phyloP scores from a whole-genome alignment of 257 asterid genomes.

The Capsicum rhomboideum region DNA sequence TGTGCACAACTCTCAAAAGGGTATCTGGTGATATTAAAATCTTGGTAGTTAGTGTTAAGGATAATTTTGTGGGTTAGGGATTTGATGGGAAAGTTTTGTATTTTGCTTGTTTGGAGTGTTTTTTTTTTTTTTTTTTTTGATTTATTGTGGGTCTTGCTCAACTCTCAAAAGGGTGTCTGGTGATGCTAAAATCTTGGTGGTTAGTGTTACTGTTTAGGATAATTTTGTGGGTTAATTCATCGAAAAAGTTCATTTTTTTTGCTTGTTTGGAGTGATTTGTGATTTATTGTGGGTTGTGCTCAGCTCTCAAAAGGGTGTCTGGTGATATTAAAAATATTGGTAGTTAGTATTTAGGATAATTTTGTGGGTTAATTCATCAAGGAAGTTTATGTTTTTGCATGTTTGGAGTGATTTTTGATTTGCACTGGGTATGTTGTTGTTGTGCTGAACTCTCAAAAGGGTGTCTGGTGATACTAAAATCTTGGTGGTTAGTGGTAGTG shows the following conservation, averaged over 20 bases:
- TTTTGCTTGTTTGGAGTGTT: neutral
- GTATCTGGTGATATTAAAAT: constrained; percentile 1
- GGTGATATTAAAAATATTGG: constrained; percentile 6
- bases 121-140: too few relatives aligned
- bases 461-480: neutral
- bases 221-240: too few relatives aligned
- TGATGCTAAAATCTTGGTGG: neutral
- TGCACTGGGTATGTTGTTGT: neutral
- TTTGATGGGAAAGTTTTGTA: too few relatives aligned
- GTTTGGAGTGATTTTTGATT: neutral
- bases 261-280: neutral
- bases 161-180: neutral
- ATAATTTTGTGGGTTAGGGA: neutral
- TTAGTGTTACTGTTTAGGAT: neutral
- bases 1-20: neutral
- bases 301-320: neutral
- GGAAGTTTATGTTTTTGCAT: neutral
- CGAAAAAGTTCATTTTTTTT: too few relatives aligned
- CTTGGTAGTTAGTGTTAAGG: neutral
- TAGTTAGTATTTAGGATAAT: neutral
- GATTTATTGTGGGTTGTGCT: neutral
- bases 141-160: constrained; percentile 3
- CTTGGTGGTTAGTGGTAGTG: neutral
- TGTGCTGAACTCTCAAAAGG: neutral
- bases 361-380: neutral